Evolutionary conservation across 1,139 yeast species (phyloP).

Genomic region (Saccharomyces hybrid): DNA sequence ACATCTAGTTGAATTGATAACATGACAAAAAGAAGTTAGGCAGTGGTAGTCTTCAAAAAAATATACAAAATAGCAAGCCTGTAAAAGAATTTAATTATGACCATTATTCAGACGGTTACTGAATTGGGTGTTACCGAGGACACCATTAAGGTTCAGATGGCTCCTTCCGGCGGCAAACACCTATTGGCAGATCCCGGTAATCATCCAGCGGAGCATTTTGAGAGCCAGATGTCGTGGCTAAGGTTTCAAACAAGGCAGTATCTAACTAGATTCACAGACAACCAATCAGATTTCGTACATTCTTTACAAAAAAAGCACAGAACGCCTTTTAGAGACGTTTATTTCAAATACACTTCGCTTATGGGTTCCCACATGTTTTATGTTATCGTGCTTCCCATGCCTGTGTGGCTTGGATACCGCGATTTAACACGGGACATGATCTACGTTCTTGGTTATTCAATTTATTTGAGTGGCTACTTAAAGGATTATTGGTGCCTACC

Average conservation of each 20-base stretch:
- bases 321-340: slow-evolving; percentile 52
- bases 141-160: not conserved
- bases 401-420: slow-evolving; percentile 75
- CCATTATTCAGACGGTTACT: not conserved
- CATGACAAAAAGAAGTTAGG: not conserved
- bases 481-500: slow-evolving; percentile 89
- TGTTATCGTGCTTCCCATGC: slow-evolving; percentile 77
- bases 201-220: slow-evolving; percentile 58
- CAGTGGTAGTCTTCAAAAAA: not conserved
- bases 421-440: slow-evolving; percentile 61
- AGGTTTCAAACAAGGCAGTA: slow-evolving; percentile 51
- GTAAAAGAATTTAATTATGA: not conserved
- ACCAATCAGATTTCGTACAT: slow-evolving; percentile 60
- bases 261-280: slow-evolving; percentile 52
- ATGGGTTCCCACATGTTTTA: slow-evolving; percentile 92
- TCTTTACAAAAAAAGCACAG: slow-evolving; percentile 49
- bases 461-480: slow-evolving; percentile 66
- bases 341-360: slow-evolving; percentile 84
- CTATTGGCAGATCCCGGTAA: slow-evolving; percentile 61
- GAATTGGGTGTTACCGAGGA: not conserved
- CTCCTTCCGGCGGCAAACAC: slow-evolving; percentile 16
- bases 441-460: slow-evolving; percentile 74
- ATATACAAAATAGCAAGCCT: not conserved
- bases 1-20: not conserved
- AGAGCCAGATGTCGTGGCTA: slow-evolving; percentile 47